Evolutionary conservation across 257 asterid species (phyloP).

Genomic region (Nicotiana attenuata): DNA sequence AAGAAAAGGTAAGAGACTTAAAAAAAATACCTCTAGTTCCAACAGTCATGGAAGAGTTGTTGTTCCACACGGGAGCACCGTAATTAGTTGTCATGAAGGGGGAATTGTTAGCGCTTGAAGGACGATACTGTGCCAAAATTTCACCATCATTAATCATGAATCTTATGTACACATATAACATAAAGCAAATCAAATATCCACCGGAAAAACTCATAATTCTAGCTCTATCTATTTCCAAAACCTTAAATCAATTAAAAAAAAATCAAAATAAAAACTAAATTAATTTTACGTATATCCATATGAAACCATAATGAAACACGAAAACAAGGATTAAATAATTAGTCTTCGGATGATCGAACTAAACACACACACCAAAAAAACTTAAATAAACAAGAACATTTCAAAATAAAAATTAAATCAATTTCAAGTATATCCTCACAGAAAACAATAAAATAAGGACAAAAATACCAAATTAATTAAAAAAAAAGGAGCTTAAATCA

Average conservation of each 20-base stretch:
- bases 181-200: background rate
- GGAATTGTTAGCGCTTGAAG: constrained; percentile 76
- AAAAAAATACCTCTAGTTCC: constrained; percentile 63
- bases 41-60: constrained; percentile 72
- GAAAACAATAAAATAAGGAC: background rate
- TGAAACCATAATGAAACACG: background rate
- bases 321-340: no score
- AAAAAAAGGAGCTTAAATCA: background rate
- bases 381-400: background rate
- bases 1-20: background rate
- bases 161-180: background rate
- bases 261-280: background rate
- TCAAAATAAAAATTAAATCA: no score
- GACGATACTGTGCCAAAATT: constrained; percentile 59
- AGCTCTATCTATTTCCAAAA: background rate
- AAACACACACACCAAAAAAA: background rate
- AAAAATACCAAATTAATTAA: background rate
- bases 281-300: background rate
- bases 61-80: constrained; percentile 92
- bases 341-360: no score
- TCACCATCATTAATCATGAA: constrained; percentile 10
- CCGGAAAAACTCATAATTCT: background rate
- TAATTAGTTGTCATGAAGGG: constrained; percentile 79
- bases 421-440: background rate
- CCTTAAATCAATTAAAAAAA: background rate